phyloP scores from a whole-genome alignment of 192 early-diverging fungal genomes.

The Nowakowskiella sp. region DNA sequence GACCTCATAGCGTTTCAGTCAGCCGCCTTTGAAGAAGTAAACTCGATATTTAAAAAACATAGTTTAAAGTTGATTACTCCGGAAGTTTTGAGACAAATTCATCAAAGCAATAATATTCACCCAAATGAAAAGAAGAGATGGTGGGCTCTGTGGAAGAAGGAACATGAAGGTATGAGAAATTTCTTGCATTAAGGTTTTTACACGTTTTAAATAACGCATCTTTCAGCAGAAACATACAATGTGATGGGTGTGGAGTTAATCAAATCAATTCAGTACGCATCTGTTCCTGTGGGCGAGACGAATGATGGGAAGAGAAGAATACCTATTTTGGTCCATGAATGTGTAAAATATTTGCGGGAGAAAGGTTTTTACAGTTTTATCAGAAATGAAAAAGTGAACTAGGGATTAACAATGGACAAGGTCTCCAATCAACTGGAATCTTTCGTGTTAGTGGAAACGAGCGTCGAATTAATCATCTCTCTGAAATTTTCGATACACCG shows the following conservation, averaged over 20 bases:
- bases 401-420: slow-evolving; percentile 22
- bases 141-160: slow-evolving; percentile 26
- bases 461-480: slow-evolving; percentile 30
- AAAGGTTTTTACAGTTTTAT: no score
- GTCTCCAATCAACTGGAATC: slow-evolving; percentile 27
- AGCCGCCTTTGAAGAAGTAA: slow-evolving; percentile 24
- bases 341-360: slow-evolving; percentile 23
- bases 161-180: slow-evolving; percentile 1
- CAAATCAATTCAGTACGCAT: slow-evolving; percentile 21
- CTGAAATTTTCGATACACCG: slow-evolving; percentile 27
- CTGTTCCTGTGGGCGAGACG: slow-evolving; percentile 16
- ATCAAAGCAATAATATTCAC: slow-evolving; percentile 8
- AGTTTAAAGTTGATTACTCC: slow-evolving; percentile 11
- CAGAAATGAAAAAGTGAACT: no score
- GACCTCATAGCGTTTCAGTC: slow-evolving; percentile 12
- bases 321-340: slow-evolving; percentile 33
- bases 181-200: not conserved
- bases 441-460: slow-evolving; percentile 45
- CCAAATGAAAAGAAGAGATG: slow-evolving; percentile 19
- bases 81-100: slow-evolving; percentile 25
- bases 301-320: slow-evolving; percentile 18
- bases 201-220: slow-evolving; percentile 6
- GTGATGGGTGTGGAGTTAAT: slow-evolving; percentile 15
- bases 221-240: no score
- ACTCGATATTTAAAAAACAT: slow-evolving; percentile 27